A percentile compares a stretch with the other conserved stretches of the same genome.
phyloP scores from a whole-genome alignment of 345 rosid genomes.

The Brassica rapa region DNA sequence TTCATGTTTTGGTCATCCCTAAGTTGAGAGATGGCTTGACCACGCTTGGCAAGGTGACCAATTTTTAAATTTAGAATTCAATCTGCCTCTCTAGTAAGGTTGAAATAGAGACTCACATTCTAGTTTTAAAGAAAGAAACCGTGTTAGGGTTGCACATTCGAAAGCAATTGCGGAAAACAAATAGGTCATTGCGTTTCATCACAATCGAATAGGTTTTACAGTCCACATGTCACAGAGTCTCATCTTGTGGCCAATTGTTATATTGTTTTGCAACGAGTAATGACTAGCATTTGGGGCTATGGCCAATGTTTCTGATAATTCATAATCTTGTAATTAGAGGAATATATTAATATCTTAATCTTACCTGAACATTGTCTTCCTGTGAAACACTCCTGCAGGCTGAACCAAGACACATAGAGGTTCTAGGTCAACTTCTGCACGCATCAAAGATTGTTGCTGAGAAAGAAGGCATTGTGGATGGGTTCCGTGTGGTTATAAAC shows the following conservation, averaged over 20 bases:
- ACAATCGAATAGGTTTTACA: not conserved
- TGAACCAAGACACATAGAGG: conserved; percentile 68
- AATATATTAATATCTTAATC: not conserved
- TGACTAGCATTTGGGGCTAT: not conserved
- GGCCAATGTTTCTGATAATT: not conserved
- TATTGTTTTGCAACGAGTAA: conserved; percentile 2
- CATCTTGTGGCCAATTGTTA: not conserved
- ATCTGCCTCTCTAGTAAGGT: not conserved
- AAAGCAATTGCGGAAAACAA: not conserved
- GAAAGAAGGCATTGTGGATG: conserved; percentile 82
- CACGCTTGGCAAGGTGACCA: conserved; percentile 62
- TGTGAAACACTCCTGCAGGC: conserved; percentile 46
- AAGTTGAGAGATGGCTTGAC: conserved; percentile 84
- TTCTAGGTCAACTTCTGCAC: conserved; percentile 73
- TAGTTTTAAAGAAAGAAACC: not conserved
- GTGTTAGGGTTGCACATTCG: not conserved
- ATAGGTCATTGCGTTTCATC: not conserved
- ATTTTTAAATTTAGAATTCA: not conserved
- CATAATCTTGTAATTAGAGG: not conserved
- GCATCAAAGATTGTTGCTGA: conserved; percentile 90
- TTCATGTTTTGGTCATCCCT: conserved; percentile 85
- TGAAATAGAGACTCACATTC: not conserved
- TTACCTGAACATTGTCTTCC: not conserved
- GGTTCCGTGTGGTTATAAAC: conserved; percentile 94
- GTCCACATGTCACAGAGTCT: no score